Evolutionary conservation across 228 moss, liverwort and hornwort genomes (phyloP).

Genomic region (Sphagnum magellanicum): DNA sequence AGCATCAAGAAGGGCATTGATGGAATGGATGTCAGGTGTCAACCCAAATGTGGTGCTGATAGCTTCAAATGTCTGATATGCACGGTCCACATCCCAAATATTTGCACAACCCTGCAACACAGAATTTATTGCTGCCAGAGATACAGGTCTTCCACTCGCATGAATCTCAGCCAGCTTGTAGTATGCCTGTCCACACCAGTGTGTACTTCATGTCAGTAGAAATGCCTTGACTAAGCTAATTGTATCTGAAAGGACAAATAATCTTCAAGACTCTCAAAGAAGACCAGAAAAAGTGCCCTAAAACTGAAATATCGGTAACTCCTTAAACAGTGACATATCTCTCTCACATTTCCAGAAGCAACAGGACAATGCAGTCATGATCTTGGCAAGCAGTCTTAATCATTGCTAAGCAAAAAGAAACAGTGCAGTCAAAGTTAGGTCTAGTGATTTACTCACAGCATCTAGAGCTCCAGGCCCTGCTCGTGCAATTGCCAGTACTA

Average conservation of each 20-base stretch:
- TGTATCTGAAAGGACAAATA: too few species aligned
- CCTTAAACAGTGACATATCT: not conserved
- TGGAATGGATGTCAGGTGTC: slow-evolving; percentile 81
- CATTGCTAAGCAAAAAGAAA: not conserved
- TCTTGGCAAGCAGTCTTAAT: not conserved
- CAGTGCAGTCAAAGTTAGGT: too few species aligned
- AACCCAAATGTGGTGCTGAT: slow-evolving; percentile 71
- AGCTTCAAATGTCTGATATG: slow-evolving; percentile 93
- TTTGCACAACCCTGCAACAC: slow-evolving; percentile 82
- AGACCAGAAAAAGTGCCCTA: too few species aligned
- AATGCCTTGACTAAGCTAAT: too few species aligned
- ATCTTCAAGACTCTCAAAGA: too few species aligned
- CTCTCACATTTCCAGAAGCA: not conserved
- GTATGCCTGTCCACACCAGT: slow-evolving; percentile 45
- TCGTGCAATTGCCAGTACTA: slow-evolving; percentile 62
- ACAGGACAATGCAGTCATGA: not conserved
- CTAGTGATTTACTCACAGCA: slow-evolving; percentile 49
- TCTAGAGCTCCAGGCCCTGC: slow-evolving; percentile 72
- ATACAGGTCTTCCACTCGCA: slow-evolving; percentile 41
- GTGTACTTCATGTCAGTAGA: not conserved
- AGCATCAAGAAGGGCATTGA: slow-evolving; percentile 77
- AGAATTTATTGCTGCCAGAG: slow-evolving; percentile 86
- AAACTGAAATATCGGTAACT: too few species aligned
- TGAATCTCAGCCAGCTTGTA: slow-evolving; percentile 76
- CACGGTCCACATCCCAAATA: slow-evolving; percentile 85